These are phyloP conservation scores for Erodium trifolium DNA, from an alignment of 441 rosid species.

Conservation along the genomic window DNA sequence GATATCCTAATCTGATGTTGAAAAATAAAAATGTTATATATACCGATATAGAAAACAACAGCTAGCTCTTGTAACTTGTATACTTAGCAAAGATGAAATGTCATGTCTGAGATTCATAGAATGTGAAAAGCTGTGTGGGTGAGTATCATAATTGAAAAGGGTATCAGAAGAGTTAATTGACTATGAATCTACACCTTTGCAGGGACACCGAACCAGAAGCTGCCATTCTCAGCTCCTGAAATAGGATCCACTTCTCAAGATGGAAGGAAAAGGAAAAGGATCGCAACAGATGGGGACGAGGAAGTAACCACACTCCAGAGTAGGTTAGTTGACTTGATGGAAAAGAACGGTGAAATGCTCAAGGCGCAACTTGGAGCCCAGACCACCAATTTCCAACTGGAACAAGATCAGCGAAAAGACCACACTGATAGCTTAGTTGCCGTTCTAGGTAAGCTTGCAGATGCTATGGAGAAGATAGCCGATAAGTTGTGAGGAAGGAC, in stretches of 20 bases:
- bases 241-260: slow-evolving; percentile 55
- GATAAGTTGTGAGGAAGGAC: slow-evolving; percentile 56
- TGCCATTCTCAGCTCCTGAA: slow-evolving; percentile 2
- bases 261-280: slow-evolving; percentile 57
- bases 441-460: slow-evolving; percentile 3
- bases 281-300: slow-evolving; percentile 31
- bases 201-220: slow-evolving; percentile 19
- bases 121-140: background rate
- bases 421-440: slow-evolving; percentile 8
- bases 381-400: background rate
- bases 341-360: slow-evolving; percentile 7
- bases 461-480: slow-evolving; percentile 3
- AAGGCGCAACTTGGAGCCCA: slow-evolving; percentile 9
- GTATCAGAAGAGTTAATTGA: background rate
- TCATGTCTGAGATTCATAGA: too few species aligned
- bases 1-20: background rate
- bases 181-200: background rate
- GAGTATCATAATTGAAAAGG: background rate
- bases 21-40: too few species aligned
- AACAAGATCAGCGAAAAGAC: slow-evolving; percentile 9
- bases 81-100: too few species aligned
- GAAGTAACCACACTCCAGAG: slow-evolving; percentile 3
- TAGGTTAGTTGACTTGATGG: background rate
- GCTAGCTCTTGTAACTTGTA: too few species aligned
- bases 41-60: too few species aligned